phyloP scores from a whole-genome alignment of 1,284 basidiomycete genomes.

The Phenoliferia sp. region DNA sequence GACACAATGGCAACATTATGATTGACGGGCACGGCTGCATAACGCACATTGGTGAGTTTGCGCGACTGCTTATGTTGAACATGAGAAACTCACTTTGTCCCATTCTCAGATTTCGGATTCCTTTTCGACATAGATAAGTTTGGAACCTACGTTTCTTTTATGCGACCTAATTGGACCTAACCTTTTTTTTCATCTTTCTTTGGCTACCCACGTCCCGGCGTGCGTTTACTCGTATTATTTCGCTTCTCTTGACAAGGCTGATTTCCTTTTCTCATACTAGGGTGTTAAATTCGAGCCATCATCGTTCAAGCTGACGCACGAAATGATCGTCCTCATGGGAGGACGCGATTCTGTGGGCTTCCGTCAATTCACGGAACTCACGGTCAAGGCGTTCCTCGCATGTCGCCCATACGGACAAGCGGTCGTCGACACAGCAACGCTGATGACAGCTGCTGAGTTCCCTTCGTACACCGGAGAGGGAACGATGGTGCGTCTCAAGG shows the following conservation, averaged over 20 bases:
- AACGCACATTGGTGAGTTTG: constrained; percentile 76
- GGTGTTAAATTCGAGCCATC: constrained; percentile 96
- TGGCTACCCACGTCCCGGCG: constrained; percentile 55
- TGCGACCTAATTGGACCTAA: constrained; percentile 7
- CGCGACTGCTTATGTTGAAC: background rate
- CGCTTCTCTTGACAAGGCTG: background rate
- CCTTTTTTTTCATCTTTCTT: constrained; percentile 1
- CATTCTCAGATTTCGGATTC: constrained; percentile 82
- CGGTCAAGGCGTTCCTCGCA: constrained; percentile 93
- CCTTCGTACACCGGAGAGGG: constrained; percentile 95
- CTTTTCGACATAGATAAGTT: constrained; percentile 95
- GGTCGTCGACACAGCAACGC: constrained; percentile 76
- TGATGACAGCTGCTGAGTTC: constrained; percentile 92
- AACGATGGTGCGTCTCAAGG: constrained; percentile 79
- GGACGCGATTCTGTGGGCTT: constrained; percentile 90
- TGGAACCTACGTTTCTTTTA: background rate
- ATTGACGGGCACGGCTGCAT: constrained; percentile 95
- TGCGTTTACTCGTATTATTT: constrained; percentile 43
- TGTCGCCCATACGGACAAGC: constrained; percentile 86
- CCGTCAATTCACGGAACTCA: constrained; percentile 85
- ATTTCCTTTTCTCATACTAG: constrained; percentile 44
- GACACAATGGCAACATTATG: constrained; percentile 99
- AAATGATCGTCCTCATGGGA: constrained; percentile 98
- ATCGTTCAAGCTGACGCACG: constrained; percentile 96
- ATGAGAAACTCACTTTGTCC: constrained; percentile 12